Evolutionary conservation across 2,329 filamentous ascomycete genomes (phyloP).

Genomic region (Paracamarosporium sp.): DNA sequence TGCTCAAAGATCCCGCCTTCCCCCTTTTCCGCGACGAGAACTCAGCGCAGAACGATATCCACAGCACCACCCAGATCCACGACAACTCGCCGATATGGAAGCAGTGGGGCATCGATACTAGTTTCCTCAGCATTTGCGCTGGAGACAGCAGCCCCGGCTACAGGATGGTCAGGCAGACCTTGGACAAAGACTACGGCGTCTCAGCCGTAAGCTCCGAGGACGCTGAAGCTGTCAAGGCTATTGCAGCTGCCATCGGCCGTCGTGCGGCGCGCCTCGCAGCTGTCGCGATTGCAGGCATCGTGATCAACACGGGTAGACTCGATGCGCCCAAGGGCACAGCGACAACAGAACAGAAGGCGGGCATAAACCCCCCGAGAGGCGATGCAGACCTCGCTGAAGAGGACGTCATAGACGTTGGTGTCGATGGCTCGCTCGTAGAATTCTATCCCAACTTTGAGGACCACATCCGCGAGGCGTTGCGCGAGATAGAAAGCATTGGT

Average conservation of each 20-base stretch:
- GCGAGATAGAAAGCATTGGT: slow-evolving; percentile 79
- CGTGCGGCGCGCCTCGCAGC: slow-evolving; percentile 88
- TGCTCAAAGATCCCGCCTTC: slow-evolving; percentile 71
- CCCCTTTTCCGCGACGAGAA: slow-evolving; percentile 79
- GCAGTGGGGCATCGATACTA: slow-evolving; percentile 90
- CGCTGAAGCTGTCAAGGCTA: slow-evolving; percentile 83
- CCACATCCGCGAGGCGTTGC: slow-evolving; percentile 83
- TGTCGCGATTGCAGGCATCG: slow-evolving; percentile 83
- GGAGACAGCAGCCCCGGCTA: slow-evolving; percentile 78
- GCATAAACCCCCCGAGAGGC: slow-evolving; percentile 39
- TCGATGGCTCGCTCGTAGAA: slow-evolving; percentile 93
- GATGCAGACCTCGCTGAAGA: slow-evolving; percentile 55
- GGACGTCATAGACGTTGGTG: slow-evolving; percentile 86
- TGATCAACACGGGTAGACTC: slow-evolving; percentile 80
- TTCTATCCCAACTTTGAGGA: slow-evolving; percentile 94
- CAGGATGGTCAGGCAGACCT: slow-evolving; percentile 74
- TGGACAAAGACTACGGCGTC: slow-evolving; percentile 79
- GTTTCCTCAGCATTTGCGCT: slow-evolving; percentile 85
- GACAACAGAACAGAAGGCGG: slow-evolving; percentile 43
- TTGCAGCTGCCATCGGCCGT: slow-evolving; percentile 83
- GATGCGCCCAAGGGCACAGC: slow-evolving; percentile 42
- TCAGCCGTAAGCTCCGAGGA: slow-evolving; percentile 81
- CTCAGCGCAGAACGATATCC: slow-evolving; percentile 70
- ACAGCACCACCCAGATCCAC: slow-evolving; percentile 68
- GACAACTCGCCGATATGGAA: slow-evolving; percentile 71